Conservation (phyloP, 1,139 yeast species). For the Candida tropicalis region DNA sequence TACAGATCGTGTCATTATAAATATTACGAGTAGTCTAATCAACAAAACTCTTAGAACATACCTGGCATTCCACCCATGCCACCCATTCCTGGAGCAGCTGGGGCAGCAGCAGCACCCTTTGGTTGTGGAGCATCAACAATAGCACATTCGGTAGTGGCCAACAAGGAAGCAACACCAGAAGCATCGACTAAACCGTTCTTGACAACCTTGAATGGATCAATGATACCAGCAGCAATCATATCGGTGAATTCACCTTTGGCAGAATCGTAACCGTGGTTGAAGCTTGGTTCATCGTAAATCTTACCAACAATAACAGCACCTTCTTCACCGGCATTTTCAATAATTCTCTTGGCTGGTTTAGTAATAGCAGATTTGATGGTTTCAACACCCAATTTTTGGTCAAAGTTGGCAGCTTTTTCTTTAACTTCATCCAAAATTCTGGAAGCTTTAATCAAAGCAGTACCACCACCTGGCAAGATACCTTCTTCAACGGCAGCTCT, state of each 20-base stretch:
- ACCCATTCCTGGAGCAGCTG: constrained; percentile 58
- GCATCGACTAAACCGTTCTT: constrained; percentile 97
- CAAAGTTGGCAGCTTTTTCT: constrained; percentile 78
- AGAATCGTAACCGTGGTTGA: constrained; percentile 93
- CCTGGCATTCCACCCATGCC: constrained; percentile 42
- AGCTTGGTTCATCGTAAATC: constrained; percentile 82
- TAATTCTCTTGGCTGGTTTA: constrained; percentile 95
- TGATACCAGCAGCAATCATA: constrained; percentile 97
- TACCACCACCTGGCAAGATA: constrained; percentile 99
- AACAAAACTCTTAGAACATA: constrained; percentile 6
- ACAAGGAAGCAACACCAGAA: constrained; percentile 94
- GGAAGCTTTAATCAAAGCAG: constrained; percentile 95
- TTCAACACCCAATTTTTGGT: constrained; percentile 97
- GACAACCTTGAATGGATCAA: constrained; percentile 99
- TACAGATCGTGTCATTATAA: constrained; percentile 5
- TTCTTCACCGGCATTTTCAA: constrained; percentile 98
- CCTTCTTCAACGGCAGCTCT: constrained; percentile 99
- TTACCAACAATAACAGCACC: constrained; percentile 98
- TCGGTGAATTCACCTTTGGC: constrained; percentile 93
- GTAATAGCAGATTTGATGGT: constrained; percentile 94
- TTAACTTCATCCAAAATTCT: constrained; percentile 75
- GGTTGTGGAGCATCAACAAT: constrained; percentile 97
- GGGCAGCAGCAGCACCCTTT: constrained; percentile 64
- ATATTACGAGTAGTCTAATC: no score
- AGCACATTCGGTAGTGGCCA: constrained; percentile 99